Evolutionary conservation across 208 protist species (phyloP).

Genomic region (Acanthamoeba lenticulata): DNA sequence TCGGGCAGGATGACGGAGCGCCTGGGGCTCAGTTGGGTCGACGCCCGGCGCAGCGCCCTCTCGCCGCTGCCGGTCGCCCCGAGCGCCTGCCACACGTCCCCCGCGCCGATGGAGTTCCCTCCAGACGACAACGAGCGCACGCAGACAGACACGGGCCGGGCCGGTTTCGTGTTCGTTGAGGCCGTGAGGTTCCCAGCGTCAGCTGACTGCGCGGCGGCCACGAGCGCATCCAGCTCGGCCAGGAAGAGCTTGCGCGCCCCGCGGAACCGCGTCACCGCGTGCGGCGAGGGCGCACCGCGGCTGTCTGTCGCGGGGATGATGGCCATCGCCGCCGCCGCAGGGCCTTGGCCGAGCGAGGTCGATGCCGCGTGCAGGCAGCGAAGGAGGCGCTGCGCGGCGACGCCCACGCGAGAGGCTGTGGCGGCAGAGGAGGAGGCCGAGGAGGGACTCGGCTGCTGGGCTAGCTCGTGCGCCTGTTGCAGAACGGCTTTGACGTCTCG

Average conservation of each 20-base stretch:
- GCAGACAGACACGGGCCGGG: background rate
- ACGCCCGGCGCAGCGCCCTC: background rate
- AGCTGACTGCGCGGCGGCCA: too few relatives aligned
- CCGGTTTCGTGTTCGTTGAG: background rate
- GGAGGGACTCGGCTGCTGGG: background rate
- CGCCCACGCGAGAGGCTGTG: background rate
- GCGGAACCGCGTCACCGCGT: background rate
- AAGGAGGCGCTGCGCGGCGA: background rate
- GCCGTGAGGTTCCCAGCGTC: too few relatives aligned
- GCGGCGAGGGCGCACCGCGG: background rate
- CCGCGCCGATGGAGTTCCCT: background rate
- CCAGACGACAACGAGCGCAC: background rate
- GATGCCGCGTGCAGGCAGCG: background rate
- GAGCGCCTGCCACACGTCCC: background rate
- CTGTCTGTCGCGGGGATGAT: background rate
- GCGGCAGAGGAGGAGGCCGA: background rate
- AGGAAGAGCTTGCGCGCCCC: background rate
- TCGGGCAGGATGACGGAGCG: background rate
- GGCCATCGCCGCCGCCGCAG: background rate
- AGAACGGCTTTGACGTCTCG: too few relatives aligned
- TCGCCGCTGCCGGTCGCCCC: background rate
- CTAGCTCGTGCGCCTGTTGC: background rate
- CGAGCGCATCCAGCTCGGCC: background rate
- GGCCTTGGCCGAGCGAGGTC: background rate
- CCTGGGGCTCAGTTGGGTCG: background rate